These are phyloP conservation scores for Colletotrichum sp. DNA, from an alignment of 2,329 filamentous ascomycete species.

Conservation along the genomic window DNA sequence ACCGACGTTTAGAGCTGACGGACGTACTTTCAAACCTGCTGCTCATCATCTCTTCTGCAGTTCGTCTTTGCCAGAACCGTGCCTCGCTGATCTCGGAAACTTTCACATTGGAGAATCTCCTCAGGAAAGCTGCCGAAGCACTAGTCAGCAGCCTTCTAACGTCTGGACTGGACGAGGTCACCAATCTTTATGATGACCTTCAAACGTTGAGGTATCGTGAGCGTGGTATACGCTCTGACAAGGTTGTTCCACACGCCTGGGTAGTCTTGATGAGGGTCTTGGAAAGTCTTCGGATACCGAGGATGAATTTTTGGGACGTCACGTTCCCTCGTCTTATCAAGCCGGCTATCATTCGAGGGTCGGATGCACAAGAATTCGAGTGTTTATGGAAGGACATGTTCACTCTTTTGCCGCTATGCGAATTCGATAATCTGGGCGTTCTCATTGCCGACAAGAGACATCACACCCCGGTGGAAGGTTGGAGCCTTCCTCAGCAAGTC, in stretches of 20 bases:
- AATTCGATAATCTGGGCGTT: conserved; percentile 62
- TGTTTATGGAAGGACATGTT: conserved; percentile 64
- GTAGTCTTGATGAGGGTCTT: conserved; percentile 61
- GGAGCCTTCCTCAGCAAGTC: conserved; percentile 62
- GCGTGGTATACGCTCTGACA: conserved; percentile 55
- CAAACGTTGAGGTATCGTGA: conserved; percentile 51
- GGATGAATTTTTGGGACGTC: conserved; percentile 66
- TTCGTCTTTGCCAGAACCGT: conserved; percentile 43
- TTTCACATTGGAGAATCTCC: conserved; percentile 52
- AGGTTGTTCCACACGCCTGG: conserved; percentile 59
- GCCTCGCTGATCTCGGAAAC: conserved; percentile 35
- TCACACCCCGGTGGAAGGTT: conserved; percentile 56
- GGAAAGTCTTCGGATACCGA: conserved; percentile 53
- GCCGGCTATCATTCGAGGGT: conserved; percentile 35
- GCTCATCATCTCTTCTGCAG: conserved; percentile 41
- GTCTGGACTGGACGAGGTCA: conserved; percentile 48
- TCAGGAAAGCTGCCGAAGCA: conserved; percentile 47
- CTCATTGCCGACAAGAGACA: conserved; percentile 45
- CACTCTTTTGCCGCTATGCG: conserved; percentile 63
- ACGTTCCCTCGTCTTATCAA: conserved; percentile 48
- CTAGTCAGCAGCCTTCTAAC: conserved; percentile 45
- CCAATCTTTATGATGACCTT: conserved; percentile 52
- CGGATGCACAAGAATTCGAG: conserved; percentile 57
- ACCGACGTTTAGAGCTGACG: conserved; percentile 34
- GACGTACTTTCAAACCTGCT: conserved; percentile 41